Evolutionary conservation across 139 green algal species (phyloP), one percentile per base, ranked within the genome.

Genomic region (Chlorella sp.): DNA sequence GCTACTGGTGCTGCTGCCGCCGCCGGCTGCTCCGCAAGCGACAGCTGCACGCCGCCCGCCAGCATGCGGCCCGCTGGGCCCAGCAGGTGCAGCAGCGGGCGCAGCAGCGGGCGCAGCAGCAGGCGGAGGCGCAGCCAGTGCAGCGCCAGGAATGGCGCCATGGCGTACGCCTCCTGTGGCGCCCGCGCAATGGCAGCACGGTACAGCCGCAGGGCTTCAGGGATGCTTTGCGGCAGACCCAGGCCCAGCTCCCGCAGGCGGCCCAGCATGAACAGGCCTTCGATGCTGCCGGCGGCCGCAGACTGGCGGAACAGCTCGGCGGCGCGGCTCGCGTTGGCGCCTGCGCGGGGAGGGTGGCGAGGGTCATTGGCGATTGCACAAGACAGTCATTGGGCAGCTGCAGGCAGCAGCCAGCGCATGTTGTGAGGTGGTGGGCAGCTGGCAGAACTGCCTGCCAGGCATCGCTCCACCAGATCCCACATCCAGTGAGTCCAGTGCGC

Each of bases 81-180:
- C 30, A 34, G 34, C 25, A 32, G 18, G 28, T n/a, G 23, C 80
- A 78, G 44, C 20, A 36, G 18, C 28, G 11, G 47, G 41, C 44
- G 64, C 64, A 84, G 64, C 79, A 76, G 21, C 9, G 67, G 55
- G 20, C 26, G n/a, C 80, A 69, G 47, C n/a, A 60, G 32, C 67
- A 80, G 36, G 56, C 70, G 81, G 36, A 80, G 56, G 56, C 81
- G 81, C 81, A 86, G 81, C 81, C 81, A 86, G 20, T 62, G 47
- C 20, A 80, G 69, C 20, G 81, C 70, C 15, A 86, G 81, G 62
- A 63, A 81, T 15, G 81, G 81, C 2, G 69, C 69, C 51, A 64
- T 41, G 34, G 55, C 55, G 6, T 74, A 63, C 4, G 36, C n/a
- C 28, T 80, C 56, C 12, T 21, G 18, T 2, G 56, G 68, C 2